Base-by-base conservation (phyloP, 139 green algal genomes). In the Coccomyxa sp. region DNA sequence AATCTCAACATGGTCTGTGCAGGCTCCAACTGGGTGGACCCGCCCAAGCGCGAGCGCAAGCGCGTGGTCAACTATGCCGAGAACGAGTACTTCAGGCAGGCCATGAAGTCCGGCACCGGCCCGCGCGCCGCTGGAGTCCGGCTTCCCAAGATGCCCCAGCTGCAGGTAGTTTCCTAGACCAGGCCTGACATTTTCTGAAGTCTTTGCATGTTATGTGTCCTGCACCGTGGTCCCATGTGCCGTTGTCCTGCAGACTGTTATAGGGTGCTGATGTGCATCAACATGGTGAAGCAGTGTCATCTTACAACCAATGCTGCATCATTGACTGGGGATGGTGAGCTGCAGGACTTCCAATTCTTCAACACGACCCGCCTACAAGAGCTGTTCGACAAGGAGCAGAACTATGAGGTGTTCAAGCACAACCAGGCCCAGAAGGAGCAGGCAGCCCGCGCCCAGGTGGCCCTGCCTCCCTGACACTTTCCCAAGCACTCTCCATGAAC, bases 331-430 rank as follows among this genome's bases (percentile, higher is more conserved):
- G n/a, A n/a, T n/a, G n/a, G n/a, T n/a, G n/a, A n/a, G 50, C 50
- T 64, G 64, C 88, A 94, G 76, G 96, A 99, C 85, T 99, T 97
- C 89, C 96, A 99, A 88, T 99, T 99, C 90, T 99, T 93, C 90
- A 88, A 99, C 84, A 86, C 80, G 24, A 50, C 38, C 55, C 86
- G 92, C 50, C 80, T 96, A 7, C 92, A 88, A 16, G 92, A 95
- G 86, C 86, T 99, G 64, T 98, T 93, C 74, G 92, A 98, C 71
- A 97, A 95, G 90, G 93, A 98, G 85, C 81, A 94, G 69, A 73
- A 75, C 16, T 82, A 86, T 41, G 92, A 96, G 83, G 69, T 90
- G 80, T 86, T 88, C 87, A 90, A 90, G 85, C 83, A 91, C 79
- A 68, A 84, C 74, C 78, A 86, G 78, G 73, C 68, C 24, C 50